Base-by-base conservation (phyloP, 768 basidiomycete genomes). In the Phylloporus sp. region DNA sequence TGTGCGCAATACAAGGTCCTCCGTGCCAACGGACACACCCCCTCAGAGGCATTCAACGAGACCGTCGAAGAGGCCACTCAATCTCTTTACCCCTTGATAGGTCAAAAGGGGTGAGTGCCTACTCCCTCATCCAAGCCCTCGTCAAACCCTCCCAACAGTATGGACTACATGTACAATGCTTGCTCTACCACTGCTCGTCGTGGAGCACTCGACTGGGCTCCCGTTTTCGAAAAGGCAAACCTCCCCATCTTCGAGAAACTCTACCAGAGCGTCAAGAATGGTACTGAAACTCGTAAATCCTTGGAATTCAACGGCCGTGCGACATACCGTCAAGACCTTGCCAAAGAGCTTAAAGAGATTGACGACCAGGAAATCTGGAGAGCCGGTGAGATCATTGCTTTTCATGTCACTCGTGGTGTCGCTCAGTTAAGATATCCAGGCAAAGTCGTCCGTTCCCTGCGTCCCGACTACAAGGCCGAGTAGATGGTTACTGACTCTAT, bases 21-120 rank as follows among this genome's bases (percentile, higher is more conserved):
- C 61, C 90, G 93, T 65, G 88, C 86, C 64, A 95, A 95, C 66
- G 93, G 93, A 46, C 96, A 99, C 79, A 75, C 82, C 5, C 96
- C 96, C 44, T 98, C 95, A 34, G 96, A 99, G 68, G 94, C 94
- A 39, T 98, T 99, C 83, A 98, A 99, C 71, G 96, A 99, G 78
- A 98, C 96, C 49, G 96, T 98, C 52, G 96, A 98, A 72, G 96
- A 98, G 74, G 96, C 96, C n/a, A 98, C 95, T 34, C 94, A 99
- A 66, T 95, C 92, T 31, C 82, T 99, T 54, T 97, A 90, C 77
- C 96, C 96, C 50, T 71, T 99, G 69, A 92, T 99, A 61, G 96
- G 95, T 56, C 79, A 86, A 63, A 87, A 96, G 67, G 93, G 92
- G 86, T 89, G 67, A 45, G 82, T 64, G 7, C 44, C 27, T 6